phyloP scores from a whole-genome alignment of 2,329 filamentous ascomycete species.

The Colletotrichum tamarilloi region DNA sequence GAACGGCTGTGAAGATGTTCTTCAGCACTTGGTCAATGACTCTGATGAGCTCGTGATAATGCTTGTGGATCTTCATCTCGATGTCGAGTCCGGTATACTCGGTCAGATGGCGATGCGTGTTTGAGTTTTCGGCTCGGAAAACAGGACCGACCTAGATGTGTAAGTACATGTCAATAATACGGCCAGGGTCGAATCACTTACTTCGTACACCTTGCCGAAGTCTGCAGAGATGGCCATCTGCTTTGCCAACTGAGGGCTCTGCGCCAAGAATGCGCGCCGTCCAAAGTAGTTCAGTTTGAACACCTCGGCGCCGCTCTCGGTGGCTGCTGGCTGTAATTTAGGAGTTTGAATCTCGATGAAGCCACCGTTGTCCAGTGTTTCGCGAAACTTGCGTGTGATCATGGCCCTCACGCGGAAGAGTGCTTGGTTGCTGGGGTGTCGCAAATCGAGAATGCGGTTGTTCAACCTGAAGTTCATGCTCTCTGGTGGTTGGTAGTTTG shows the following conservation, averaged over 20 bases:
- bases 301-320: slow-evolving; percentile 90
- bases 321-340: slow-evolving; percentile 89
- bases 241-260: slow-evolving; percentile 92
- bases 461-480: slow-evolving; percentile 43
- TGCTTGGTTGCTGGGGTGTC: slow-evolving; percentile 86
- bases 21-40: slow-evolving; percentile 86
- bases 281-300: slow-evolving; percentile 95
- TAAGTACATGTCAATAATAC: background rate
- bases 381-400: slow-evolving; percentile 83
- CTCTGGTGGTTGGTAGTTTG: slow-evolving; percentile 54
- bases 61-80: slow-evolving; percentile 89
- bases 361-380: slow-evolving; percentile 76
- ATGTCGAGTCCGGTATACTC: slow-evolving; percentile 94
- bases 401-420: slow-evolving; percentile 89
- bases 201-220: slow-evolving; percentile 87
- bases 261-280: slow-evolving; percentile 86
- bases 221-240: slow-evolving; percentile 93
- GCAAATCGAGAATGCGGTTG: slow-evolving; percentile 80
- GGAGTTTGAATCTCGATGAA: slow-evolving; percentile 96
- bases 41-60: slow-evolving; percentile 88
- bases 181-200: slow-evolving; percentile 40
- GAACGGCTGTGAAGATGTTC: slow-evolving; percentile 65
- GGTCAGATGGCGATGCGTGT: slow-evolving; percentile 93
- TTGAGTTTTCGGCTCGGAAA: slow-evolving; percentile 95
- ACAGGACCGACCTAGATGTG: slow-evolving; percentile 75